These are phyloP conservation scores for Beta corolliflora DNA, from an alignment of 179 eudicot species.

Conservation along the genomic window DNA sequence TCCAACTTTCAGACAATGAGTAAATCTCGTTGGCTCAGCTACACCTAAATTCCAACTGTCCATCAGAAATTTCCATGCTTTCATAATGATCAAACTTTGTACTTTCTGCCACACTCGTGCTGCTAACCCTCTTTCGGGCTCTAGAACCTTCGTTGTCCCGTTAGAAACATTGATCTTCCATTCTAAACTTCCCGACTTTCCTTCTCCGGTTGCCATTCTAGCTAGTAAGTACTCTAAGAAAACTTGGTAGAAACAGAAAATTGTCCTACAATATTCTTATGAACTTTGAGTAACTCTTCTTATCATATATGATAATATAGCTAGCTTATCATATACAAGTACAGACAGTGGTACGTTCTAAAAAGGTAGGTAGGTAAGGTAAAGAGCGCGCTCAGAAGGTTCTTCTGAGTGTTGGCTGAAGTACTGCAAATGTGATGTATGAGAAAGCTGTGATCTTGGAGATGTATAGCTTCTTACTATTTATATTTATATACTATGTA, in stretches of 20 bases:
- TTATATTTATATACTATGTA: not conserved
- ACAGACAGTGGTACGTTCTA: not conserved
- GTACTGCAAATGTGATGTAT: conserved; percentile 10
- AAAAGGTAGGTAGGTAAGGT: not conserved
- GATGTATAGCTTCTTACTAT: not conserved
- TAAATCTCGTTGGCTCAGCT: conserved; percentile 65
- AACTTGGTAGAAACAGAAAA: not conserved
- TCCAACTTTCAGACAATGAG: conserved; percentile 79
- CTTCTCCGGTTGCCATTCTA: conserved; percentile 21
- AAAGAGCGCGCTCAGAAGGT: not conserved
- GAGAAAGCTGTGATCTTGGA: conserved; percentile 6
- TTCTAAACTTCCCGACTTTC: conserved; percentile 41
- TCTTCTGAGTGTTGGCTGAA: not conserved
- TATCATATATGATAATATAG: no score
- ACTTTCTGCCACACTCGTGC: conserved; percentile 29
- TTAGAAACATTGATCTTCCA: conserved; percentile 66
- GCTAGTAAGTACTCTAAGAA: not conserved
- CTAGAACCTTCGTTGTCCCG: conserved; percentile 50
- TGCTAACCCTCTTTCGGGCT: conserved; percentile 28
- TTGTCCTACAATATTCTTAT: no score
- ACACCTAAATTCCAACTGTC: conserved; percentile 62
- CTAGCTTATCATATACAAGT: conserved; percentile 4
- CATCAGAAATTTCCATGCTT: conserved; percentile 44
- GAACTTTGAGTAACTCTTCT: no score
- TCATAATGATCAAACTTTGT: conserved; percentile 26